Conservation (phyloP, 495 filamentous ascomycete genomes). For the Penicillium goetzii region DNA sequence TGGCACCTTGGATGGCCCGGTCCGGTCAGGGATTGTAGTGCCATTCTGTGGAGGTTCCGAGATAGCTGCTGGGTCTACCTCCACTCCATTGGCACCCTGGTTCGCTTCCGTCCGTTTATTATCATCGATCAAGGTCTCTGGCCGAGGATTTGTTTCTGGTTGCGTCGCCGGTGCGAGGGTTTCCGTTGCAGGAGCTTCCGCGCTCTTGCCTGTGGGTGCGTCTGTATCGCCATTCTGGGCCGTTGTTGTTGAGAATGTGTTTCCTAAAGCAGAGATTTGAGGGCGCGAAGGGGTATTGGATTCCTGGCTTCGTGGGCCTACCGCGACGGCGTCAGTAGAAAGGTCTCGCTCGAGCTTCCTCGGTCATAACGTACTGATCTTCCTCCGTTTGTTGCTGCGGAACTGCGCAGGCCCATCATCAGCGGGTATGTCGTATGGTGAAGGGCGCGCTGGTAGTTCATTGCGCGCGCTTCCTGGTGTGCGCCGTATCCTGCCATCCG, state of each 20-base stretch:
- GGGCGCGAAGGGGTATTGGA: slow-evolving; percentile 8
- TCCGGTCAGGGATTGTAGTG: neutral
- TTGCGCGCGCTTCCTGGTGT: slow-evolving; percentile 35
- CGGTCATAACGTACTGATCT: slow-evolving; percentile 24
- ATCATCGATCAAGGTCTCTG: neutral
- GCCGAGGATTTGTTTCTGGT: neutral
- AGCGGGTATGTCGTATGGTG: slow-evolving; percentile 34
- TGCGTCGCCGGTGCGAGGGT: neutral
- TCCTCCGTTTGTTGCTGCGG: slow-evolving; percentile 31
- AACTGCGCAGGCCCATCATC: slow-evolving; percentile 23
- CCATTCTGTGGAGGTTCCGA: slow-evolving; percentile 4
- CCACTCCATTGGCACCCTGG: slow-evolving; percentile 1
- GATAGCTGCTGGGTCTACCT: neutral
- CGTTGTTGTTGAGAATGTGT: neutral
- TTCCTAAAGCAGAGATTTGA: neutral
- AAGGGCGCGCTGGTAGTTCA: slow-evolving; percentile 28
- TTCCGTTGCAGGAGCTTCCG: neutral
- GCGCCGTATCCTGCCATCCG: slow-evolving; percentile 12
- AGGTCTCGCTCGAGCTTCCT: neutral
- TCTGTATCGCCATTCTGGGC: slow-evolving; percentile 16
- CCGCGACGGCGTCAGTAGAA: neutral
- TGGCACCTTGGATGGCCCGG: slow-evolving; percentile 15
- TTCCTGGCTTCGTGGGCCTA: neutral
- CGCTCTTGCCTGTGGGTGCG: neutral
- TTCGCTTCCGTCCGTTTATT: neutral